A percentile compares a stretch with the other conserved stretches of the same genome.
Conservation (phyloP, 2,329 filamentous ascomycete genomes). For the Sporothrix sp. region DNA sequence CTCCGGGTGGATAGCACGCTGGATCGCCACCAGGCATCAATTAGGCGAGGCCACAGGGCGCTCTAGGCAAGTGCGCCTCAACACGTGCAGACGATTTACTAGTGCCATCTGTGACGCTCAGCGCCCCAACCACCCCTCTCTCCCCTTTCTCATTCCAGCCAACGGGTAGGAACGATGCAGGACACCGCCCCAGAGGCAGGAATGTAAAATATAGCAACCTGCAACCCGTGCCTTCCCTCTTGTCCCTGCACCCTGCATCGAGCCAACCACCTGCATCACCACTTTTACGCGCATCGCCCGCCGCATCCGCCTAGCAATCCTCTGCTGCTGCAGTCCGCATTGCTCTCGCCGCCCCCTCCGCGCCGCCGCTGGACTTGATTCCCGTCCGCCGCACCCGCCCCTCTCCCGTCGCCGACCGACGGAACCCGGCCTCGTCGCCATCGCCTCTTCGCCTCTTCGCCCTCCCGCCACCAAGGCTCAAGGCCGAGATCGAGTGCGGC, state of each 20-base stretch:
- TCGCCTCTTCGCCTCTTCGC: no score
- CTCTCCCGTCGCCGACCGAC: not conserved
- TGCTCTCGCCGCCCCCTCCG: not conserved
- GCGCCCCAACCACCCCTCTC: not conserved
- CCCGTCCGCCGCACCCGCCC: not conserved
- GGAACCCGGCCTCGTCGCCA: not conserved
- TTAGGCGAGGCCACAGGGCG: no score
- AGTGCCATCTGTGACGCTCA: no score
- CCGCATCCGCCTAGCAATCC: not conserved
- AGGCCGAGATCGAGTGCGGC: no score
- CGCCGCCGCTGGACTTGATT: not conserved
- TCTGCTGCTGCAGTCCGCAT: not conserved
- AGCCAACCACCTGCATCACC: not conserved
- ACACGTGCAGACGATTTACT: no score
- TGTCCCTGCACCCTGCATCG: not conserved
- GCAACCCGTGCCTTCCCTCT: not conserved
- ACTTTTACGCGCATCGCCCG: not conserved
- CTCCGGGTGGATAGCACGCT: no score
- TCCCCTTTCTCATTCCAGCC: slow-evolving; percentile 5
- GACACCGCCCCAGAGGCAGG: not conserved
- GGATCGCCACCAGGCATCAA: no score
- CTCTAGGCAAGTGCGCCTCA: no score
- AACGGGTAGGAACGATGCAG: slow-evolving; percentile 4
- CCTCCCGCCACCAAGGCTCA: no score
- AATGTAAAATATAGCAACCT: not conserved